Evolutionary conservation across 129 eudicot genomes (phyloP).

Genomic region (Silybum marianum): DNA sequence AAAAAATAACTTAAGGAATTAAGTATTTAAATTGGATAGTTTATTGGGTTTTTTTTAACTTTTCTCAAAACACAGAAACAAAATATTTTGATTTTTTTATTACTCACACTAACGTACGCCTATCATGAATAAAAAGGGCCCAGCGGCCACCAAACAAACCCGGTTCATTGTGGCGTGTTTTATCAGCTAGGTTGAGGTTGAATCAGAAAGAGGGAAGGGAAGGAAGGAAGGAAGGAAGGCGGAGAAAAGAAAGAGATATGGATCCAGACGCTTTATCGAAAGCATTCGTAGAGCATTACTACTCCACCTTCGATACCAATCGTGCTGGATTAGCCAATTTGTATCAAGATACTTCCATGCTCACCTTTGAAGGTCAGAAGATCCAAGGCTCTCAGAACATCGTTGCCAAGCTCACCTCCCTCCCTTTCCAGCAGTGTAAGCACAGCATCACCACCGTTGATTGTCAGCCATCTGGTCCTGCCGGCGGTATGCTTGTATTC

Average conservation of each 20-base stretch:
- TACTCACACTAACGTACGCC: neutral
- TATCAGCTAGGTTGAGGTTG: slow-evolving; percentile 24
- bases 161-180: slow-evolving; percentile 28
- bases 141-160: neutral
- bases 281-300: slow-evolving; percentile 91
- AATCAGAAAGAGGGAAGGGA: neutral
- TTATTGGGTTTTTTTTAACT: too few species aligned
- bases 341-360: slow-evolving; percentile 72
- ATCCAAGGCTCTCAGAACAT: slow-evolving; percentile 62
- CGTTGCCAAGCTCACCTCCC: slow-evolving; percentile 57
- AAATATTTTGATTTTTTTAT: too few species aligned
- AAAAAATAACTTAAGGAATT: too few species aligned
- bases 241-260: slow-evolving; percentile 28
- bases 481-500: slow-evolving; percentile 77
- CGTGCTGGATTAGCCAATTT: slow-evolving; percentile 58
- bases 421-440: slow-evolving; percentile 85
- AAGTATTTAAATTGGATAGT: too few species aligned
- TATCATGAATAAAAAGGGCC: neutral
- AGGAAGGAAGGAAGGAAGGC: neutral
- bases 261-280: slow-evolving; percentile 79
- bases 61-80: too few species aligned
- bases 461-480: slow-evolving; percentile 89
- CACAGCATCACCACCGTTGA: slow-evolving; percentile 75
- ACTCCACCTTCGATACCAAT: slow-evolving; percentile 74
- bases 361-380: slow-evolving; percentile 84